Evolutionary conservation across 1,139 yeast genomes (phyloP).

Genomic region (Suhomyces wounanorum): DNA sequence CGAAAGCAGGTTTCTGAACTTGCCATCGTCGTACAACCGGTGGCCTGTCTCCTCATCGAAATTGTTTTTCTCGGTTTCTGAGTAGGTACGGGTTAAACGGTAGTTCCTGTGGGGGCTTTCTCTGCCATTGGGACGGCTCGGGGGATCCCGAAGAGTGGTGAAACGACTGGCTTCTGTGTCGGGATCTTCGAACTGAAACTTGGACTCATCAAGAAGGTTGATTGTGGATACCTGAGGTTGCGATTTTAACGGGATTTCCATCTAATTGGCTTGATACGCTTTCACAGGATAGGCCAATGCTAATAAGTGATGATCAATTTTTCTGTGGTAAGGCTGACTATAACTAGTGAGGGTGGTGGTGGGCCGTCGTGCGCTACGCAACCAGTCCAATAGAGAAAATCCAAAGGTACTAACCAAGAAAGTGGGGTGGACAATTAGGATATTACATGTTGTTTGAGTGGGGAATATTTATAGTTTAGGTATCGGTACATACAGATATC

Average conservation of each 20-base stretch:
- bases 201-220: constrained; percentile 32
- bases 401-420: neutral
- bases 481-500: neutral
- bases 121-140: constrained; percentile 1
- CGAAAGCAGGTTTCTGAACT: constrained; percentile 35
- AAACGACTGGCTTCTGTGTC: neutral
- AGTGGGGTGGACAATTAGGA: neutral
- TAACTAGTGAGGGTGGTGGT: neutral
- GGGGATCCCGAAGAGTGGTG: constrained; percentile 8
- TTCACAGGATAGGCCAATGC: neutral
- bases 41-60: constrained; percentile 55
- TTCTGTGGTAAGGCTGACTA: constrained; percentile 9
- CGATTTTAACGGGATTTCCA: constrained; percentile 50
- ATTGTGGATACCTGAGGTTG: constrained; percentile 46
- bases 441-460: neutral
- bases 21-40: constrained; percentile 51
- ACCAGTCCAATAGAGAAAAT: neutral
- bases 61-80: constrained; percentile 57
- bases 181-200: constrained; percentile 18
- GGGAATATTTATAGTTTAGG: neutral
- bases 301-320: constrained; percentile 7
- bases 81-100: constrained; percentile 48
- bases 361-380: neutral
- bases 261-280: constrained; percentile 14
- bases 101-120: constrained; percentile 9